phyloP scores from a whole-genome alignment of 1,284 basidiomycete genomes.

The Austropuccinia psidii region DNA sequence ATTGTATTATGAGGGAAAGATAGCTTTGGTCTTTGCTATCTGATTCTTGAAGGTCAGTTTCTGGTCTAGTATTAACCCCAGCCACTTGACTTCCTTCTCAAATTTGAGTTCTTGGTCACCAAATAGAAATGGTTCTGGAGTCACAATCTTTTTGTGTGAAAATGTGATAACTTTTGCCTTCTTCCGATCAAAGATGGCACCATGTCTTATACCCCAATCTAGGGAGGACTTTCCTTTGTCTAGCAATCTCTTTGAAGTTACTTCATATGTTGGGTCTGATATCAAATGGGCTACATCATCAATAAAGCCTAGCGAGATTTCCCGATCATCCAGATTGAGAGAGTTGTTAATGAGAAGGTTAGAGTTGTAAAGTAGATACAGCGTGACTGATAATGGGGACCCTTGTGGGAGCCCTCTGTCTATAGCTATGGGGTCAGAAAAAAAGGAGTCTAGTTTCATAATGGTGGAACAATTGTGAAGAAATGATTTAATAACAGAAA shows the following conservation, averaged over 20 bases:
- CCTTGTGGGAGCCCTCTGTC: constrained; percentile 10
- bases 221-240: background rate
- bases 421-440: background rate
- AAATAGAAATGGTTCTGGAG: background rate
- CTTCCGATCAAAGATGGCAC: constrained; percentile 21
- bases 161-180: background rate
- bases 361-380: constrained; percentile 21
- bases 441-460: background rate
- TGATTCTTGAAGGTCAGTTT: background rate
- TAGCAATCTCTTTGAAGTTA: background rate
- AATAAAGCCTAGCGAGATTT: constrained; percentile 12
- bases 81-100: background rate
- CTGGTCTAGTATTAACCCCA: background rate
- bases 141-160: background rate
- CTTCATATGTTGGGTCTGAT: background rate
- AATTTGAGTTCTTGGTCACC: background rate
- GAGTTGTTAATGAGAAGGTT: background rate
- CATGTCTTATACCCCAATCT: background rate
- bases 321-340: background rate
- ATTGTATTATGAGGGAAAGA: background rate
- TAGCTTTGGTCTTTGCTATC: background rate
- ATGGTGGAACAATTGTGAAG: background rate
- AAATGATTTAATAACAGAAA: background rate
- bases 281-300: constrained; percentile 12
- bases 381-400: background rate